Base-by-base conservation (phyloP, 306 rosid species). In the Glycyrrhiza uralensis region DNA sequence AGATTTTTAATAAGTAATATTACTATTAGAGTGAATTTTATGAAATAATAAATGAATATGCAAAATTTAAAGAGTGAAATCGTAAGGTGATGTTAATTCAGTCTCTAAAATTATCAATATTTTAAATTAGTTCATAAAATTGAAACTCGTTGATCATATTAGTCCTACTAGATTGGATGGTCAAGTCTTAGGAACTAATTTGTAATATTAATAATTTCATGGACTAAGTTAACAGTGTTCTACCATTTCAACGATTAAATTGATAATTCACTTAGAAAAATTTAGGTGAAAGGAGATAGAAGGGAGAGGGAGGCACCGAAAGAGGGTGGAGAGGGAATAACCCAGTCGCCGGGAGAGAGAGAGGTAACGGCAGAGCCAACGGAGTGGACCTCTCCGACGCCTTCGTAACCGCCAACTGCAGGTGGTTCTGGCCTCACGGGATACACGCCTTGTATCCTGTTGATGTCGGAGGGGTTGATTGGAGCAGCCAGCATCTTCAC, bases 401-500 rank as follows among this genome's bases (percentile, higher is more conserved):
- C 98, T 82, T 94, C 98, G 22, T 91, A 79, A 4, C 98, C 98
- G 59, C 98, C 98, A 44, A 91, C 82, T 1, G 98, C 97, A 2
- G 98, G 98, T 17, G 79, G 88, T 35, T 86, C 80, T 11, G 96
- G 98, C 77, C 92, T 81, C 84, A 94, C 95, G 0, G 96, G 97
- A 71, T 94, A 94, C 3, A 94, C 96, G 41, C 98, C 98, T 84
- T 94, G 92, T 4, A 93, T 91, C 12, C 96, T 84, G 11, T 94
- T 94, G 36, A 94, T 86, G 70, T 94, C 96, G 5, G 95, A 89
- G 28, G 98, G 98, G 49, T 91, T 94, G 44, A 93, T 91, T 1
- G 97, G 98, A 72, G 98, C 87, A 1, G 94, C 97, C 1, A 93
- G 78, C 92, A 93, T 93, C 82, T 83, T 91, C 26, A 93, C 96